Percentiles rank a stretch among this genome's conserved stretches.
Evolutionary conservation across 345 rosid species (phyloP).

Genomic region (Brassica rapa): DNA sequence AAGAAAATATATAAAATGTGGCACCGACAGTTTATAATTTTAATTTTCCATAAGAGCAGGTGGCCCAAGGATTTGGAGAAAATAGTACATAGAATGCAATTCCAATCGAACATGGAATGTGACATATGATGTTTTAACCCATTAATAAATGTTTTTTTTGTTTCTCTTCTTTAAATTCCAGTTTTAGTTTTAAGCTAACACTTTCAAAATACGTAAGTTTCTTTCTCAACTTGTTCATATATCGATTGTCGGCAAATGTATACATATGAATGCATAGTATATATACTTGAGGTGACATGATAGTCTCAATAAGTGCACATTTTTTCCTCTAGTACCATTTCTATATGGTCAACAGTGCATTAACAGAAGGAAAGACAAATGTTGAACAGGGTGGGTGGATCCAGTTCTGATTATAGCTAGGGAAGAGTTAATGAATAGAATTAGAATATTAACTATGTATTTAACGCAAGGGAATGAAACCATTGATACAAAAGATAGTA

Average conservation of each 20-base stretch:
- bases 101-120: constrained; percentile 15
- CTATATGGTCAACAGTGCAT: constrained; percentile 3
- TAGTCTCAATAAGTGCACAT: constrained; percentile 29
- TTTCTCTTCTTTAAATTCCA: not conserved
- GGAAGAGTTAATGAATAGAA: constrained; percentile 9
- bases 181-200: not conserved
- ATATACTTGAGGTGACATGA: constrained; percentile 12
- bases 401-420: not conserved
- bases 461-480: not conserved
- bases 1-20: constrained; percentile 2
- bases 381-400: constrained; percentile 17
- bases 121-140: constrained; percentile 19
- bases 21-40: constrained; percentile 37
- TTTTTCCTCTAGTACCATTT: not conserved
- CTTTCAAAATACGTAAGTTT: not conserved
- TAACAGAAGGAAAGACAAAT: constrained; percentile 29
- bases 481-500: not conserved
- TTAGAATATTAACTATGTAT: not conserved
- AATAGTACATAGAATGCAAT: not conserved
- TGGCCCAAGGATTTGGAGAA: constrained; percentile 27
- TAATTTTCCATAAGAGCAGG: constrained; percentile 1
- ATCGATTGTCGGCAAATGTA: constrained; percentile 41
- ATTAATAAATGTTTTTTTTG: not conserved
- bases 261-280: constrained; percentile 13
- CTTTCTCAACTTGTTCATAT: not conserved